A percentile compares a stretch with the other conserved stretches of the same genome.
Conservation (phyloP, 306 rosid species). For the Rosa chinensis region DNA sequence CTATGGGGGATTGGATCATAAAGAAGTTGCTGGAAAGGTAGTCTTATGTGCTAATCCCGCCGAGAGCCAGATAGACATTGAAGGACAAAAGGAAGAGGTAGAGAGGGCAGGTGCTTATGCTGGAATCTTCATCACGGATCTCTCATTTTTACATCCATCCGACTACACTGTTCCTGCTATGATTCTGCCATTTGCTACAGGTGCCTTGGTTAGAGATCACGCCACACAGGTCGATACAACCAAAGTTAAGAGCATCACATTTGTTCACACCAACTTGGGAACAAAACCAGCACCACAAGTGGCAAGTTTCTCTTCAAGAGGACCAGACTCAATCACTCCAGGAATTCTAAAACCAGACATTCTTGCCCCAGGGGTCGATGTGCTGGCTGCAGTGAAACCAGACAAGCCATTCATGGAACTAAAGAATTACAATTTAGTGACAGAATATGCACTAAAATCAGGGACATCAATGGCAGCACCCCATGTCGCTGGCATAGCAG, state of each 20-base stretch:
- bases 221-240: not conserved
- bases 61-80: not conserved
- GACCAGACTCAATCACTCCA: slow-evolving; percentile 1
- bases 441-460: not conserved
- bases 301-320: slow-evolving; percentile 6
- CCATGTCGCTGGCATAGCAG: slow-evolving; percentile 3
- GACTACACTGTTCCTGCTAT: slow-evolving; percentile 3
- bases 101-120: slow-evolving; percentile 12
- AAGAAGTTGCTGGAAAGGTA: slow-evolving; percentile 12
- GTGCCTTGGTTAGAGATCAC: slow-evolving; percentile 1
- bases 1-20: not conserved
- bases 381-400: not conserved
- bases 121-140: slow-evolving; percentile 2
- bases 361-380: slow-evolving; percentile 6
- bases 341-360: slow-evolving; percentile 18
- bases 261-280: slow-evolving; percentile 8
- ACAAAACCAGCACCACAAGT: slow-evolving; percentile 18
- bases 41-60: not conserved
- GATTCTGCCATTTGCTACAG: not conserved
- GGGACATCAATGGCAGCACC: slow-evolving; percentile 22
- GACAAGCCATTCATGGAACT: not conserved
- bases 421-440: not conserved
- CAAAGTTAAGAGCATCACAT: not conserved
- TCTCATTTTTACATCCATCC: not conserved
- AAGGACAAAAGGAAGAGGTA: not conserved